phyloP scores from a whole-genome alignment of 495 filamentous ascomycete genomes.

The Penicillium ucsense region DNA sequence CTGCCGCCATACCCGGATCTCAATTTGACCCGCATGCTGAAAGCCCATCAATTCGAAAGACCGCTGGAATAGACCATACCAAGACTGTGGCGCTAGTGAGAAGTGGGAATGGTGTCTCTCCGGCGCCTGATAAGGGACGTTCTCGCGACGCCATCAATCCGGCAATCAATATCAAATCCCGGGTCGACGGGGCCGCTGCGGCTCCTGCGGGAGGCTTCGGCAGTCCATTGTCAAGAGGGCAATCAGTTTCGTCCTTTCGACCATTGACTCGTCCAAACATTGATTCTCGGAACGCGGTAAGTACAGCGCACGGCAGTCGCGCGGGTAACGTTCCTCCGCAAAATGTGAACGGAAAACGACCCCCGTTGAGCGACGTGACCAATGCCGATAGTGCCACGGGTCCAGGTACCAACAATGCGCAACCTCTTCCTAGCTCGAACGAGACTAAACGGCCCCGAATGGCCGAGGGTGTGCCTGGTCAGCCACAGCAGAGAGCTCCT shows the following conservation, averaged over 20 bases:
- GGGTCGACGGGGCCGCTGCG: conserved; percentile 59
- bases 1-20: conserved; percentile 36
- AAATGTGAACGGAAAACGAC: conserved; percentile 34
- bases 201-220: conserved; percentile 17
- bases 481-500: conserved; percentile 2
- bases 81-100: conserved; percentile 56
- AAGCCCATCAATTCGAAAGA: conserved; percentile 81
- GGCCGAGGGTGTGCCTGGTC: conserved; percentile 8
- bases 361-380: conserved; percentile 43
- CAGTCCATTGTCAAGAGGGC: conserved; percentile 30
- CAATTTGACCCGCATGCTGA: conserved; percentile 75
- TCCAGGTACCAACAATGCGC: conserved; percentile 11
- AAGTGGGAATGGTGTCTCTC: conserved; percentile 25
- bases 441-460: conserved; percentile 30
- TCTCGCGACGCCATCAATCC: conserved; percentile 57
- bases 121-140: conserved; percentile 12
- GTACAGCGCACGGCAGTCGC: conserved; percentile 10
- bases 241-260: conserved; percentile 33
- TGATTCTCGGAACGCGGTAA: conserved; percentile 18
- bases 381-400: conserved; percentile 25
- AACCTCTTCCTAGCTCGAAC: conserved; percentile 11
- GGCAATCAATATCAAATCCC: conserved; percentile 52
- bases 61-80: conserved; percentile 76
- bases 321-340: conserved; percentile 18
- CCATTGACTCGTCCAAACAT: conserved; percentile 34